Evolutionary conservation across 257 asterid genomes (phyloP).

Genomic region (Henckelia pumila): DNA sequence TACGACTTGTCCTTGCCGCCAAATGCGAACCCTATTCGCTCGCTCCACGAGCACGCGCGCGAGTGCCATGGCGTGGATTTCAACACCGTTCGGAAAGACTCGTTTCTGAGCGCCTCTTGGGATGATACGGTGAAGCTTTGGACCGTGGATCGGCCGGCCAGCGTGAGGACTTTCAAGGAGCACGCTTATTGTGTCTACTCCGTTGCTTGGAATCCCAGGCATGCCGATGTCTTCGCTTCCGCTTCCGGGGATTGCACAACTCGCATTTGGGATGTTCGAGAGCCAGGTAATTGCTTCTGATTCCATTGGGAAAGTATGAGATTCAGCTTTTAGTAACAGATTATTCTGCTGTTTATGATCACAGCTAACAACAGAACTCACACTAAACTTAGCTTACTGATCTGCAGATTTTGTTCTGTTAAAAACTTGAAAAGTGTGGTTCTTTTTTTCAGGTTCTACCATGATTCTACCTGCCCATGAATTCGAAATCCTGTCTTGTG

Average conservation of each 20-base stretch:
- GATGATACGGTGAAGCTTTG: constrained; percentile 88
- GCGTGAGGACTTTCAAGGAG: constrained; percentile 95
- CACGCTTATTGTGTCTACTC: constrained; percentile 93
- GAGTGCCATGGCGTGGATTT: constrained; percentile 91
- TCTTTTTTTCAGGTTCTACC: constrained; percentile 64
- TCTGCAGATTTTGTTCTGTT: neutral
- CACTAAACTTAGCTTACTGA: neutral
- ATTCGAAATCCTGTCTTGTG: constrained; percentile 88
- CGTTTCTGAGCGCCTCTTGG: constrained; percentile 92
- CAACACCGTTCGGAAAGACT: constrained; percentile 79
- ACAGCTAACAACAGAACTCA: constrained; percentile 3
- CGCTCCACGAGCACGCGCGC: constrained; percentile 87
- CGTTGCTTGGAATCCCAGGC: constrained; percentile 92
- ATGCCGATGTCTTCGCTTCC: constrained; percentile 87
- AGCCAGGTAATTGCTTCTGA: constrained; percentile 59
- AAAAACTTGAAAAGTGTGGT: neutral
- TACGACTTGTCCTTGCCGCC: constrained; percentile 80
- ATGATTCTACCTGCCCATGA: constrained; percentile 96
- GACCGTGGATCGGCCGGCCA: constrained; percentile 86
- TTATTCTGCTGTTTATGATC: neutral
- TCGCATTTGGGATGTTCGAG: constrained; percentile 97
- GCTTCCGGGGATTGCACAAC: constrained; percentile 96
- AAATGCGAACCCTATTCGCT: constrained; percentile 78
- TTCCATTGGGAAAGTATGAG: neutral
- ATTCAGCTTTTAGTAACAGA: neutral